A percentile compares a stretch with the other conserved stretches of the same genome.
Conservation (phyloP, 2,329 filamentous ascomycete genomes). For the Aureobasidium pullulans region DNA sequence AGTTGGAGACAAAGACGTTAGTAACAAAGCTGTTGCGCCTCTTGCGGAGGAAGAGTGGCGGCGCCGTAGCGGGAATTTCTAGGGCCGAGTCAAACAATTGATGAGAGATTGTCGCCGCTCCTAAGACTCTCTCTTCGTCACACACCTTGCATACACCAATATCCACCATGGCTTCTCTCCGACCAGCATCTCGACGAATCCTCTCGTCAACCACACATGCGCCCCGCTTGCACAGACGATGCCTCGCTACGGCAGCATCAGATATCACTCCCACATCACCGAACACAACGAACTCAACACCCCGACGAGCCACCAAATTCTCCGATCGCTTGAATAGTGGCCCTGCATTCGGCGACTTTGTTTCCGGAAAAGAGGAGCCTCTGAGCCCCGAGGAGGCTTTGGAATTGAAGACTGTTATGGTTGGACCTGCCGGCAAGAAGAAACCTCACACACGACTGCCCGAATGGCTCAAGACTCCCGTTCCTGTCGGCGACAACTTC, state of each 20-base stretch:
- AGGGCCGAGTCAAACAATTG: conserved; percentile 5
- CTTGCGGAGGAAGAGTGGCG: conserved; percentile 1
- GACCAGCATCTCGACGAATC: conserved; percentile 22
- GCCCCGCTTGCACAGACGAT: conserved; percentile 25
- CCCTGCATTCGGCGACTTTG: conserved; percentile 58
- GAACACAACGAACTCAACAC: conserved; percentile 24
- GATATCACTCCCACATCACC: conserved; percentile 26
- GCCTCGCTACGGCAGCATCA: conserved; percentile 38
- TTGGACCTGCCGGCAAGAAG: conserved; percentile 55
- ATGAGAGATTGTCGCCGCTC: background rate
- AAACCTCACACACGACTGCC: conserved; percentile 69
- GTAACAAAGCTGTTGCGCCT: background rate
- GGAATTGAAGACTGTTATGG: conserved; percentile 53
- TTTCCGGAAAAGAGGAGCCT: conserved; percentile 38
- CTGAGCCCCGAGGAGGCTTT: conserved; percentile 47
- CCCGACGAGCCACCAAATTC: conserved; percentile 47
- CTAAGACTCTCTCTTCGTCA: background rate
- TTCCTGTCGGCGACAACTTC: conserved; percentile 78
- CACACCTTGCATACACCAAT: background rate
- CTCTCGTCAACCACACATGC: conserved; percentile 22
- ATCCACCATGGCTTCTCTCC: conserved; percentile 21
- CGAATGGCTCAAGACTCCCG: conserved; percentile 92
- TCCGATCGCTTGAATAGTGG: conserved; percentile 57
- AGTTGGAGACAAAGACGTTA: background rate
- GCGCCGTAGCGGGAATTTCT: conserved; percentile 7